These are phyloP conservation scores for Dacryopinax spathularia DNA, from an alignment of 768 basidiomycete species.

Conservation along the genomic window DNA sequence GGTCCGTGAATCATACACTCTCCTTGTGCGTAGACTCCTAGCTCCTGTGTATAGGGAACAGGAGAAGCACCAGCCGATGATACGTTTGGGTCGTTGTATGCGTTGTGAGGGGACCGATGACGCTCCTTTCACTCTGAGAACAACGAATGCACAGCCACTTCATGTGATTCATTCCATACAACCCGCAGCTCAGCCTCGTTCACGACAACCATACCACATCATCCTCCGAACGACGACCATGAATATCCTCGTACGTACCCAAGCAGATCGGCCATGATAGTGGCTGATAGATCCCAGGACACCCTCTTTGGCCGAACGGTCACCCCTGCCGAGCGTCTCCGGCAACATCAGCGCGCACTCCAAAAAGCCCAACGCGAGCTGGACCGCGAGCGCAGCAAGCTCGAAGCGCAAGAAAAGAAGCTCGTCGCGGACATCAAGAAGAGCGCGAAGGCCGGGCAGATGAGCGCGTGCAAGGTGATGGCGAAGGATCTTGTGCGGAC, in stretches of 20 bases:
- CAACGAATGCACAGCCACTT: not conserved
- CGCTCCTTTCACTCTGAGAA: slow-evolving; percentile 7
- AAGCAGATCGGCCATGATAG: not conserved
- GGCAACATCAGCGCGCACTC: slow-evolving; percentile 90
- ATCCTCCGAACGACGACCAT: slow-evolving; percentile 15
- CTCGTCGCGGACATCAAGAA: slow-evolving; percentile 90
- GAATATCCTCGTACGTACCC: slow-evolving; percentile 28
- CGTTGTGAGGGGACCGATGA: not conserved
- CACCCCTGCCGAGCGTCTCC: slow-evolving; percentile 89
- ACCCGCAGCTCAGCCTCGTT: not conserved
- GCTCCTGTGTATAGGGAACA: slow-evolving; percentile 5
- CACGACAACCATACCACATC: too few relatives aligned
- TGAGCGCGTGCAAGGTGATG: slow-evolving; percentile 98
- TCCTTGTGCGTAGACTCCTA: not conserved
- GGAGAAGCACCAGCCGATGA: slow-evolving; percentile 7
- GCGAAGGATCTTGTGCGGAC: slow-evolving; percentile 97
- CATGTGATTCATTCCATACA: not conserved
- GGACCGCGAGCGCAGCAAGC: slow-evolving; percentile 84
- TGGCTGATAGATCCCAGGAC: slow-evolving; percentile 43
- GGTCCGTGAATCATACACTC: not conserved
- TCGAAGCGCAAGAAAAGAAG: slow-evolving; percentile 95
- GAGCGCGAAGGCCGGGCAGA: slow-evolving; percentile 87
- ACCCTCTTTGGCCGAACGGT: slow-evolving; percentile 86
- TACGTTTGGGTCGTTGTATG: not conserved
- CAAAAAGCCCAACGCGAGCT: slow-evolving; percentile 96